Percentiles rank a stretch among this genome's conserved stretches.
phyloP scores from a whole-genome alignment of 352 stramenopile species.

The Chrysophaeum taylorii region DNA sequence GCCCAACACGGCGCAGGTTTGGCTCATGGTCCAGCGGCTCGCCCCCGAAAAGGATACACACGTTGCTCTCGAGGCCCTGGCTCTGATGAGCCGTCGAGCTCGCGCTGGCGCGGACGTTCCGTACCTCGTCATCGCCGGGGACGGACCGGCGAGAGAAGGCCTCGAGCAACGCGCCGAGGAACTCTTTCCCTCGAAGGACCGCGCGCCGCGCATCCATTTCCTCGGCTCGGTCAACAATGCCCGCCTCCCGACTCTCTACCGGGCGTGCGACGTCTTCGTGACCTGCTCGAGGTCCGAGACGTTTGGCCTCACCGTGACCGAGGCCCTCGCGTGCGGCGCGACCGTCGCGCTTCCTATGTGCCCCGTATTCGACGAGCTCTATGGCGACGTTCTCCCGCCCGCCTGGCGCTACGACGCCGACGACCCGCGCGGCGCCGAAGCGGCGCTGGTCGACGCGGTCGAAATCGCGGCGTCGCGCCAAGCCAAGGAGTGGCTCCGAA shows the following conservation, averaged over 20 bases:
- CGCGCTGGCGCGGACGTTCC: neutral
- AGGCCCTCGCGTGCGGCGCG: neutral
- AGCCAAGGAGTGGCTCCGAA: neutral
- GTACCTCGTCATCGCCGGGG: constrained; percentile 1
- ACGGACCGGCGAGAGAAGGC: neutral
- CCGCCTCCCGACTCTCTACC: neutral
- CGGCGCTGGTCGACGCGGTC: neutral
- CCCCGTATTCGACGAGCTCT: constrained; percentile 5
- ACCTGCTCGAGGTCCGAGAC: neutral
- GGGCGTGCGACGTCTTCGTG: neutral
- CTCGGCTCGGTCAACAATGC: neutral
- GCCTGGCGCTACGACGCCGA: neutral
- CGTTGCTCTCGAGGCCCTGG: neutral
- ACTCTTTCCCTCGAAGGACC: neutral
- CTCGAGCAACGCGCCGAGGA: neutral
- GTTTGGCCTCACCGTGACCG: constrained; percentile 1
- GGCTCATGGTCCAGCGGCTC: neutral
- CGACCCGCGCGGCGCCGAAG: neutral
- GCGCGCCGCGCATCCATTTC: neutral
- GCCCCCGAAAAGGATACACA: neutral
- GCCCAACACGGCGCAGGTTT: neutral
- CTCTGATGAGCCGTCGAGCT: too few species aligned
- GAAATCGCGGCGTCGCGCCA: neutral
- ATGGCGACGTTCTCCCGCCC: neutral
- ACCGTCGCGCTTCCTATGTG: neutral